phyloP scores from a whole-genome alignment of 345 rosid genomes.

The Firmiana major region DNA sequence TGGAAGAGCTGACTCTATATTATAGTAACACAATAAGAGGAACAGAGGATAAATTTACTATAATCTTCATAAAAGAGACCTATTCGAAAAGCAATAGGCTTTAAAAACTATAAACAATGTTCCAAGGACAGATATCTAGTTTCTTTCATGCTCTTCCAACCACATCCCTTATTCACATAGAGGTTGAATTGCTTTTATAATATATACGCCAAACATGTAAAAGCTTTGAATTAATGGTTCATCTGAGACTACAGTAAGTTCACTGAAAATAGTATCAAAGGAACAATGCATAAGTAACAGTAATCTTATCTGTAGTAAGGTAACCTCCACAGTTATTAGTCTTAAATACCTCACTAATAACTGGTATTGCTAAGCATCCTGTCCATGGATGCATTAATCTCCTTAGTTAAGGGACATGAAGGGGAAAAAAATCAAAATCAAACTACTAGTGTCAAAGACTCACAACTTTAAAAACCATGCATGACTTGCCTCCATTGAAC shows the following conservation, averaged over 20 bases:
- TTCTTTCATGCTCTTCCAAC: neutral
- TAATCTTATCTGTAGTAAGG: neutral
- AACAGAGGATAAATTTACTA: conserved; percentile 15
- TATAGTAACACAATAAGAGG: conserved; percentile 14
- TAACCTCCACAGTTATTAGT: neutral
- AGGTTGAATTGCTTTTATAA: neutral
- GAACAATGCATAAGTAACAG: neutral
- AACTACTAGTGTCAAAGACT: neutral
- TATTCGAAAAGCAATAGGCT: neutral
- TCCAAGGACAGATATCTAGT: neutral
- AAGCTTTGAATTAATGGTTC: neutral
- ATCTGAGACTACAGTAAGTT: neutral
- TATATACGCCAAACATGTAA: neutral
- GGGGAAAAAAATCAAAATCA: neutral
- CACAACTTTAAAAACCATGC: neutral
- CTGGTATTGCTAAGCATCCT: neutral
- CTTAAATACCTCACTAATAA: neutral
- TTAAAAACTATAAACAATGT: neutral
- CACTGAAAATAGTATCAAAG: neutral
- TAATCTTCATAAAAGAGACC: neutral
- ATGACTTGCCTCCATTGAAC: neutral
- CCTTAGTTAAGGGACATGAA: neutral
- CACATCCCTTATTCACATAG: neutral
- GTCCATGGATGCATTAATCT: neutral
- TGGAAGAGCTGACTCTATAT: conserved; percentile 89